A percentile compares a stretch with the other conserved stretches of the same genome.
These are phyloP conservation scores for Russula sp. DNA, from an alignment of 768 basidiomycete genomes.

Conservation along the genomic window DNA sequence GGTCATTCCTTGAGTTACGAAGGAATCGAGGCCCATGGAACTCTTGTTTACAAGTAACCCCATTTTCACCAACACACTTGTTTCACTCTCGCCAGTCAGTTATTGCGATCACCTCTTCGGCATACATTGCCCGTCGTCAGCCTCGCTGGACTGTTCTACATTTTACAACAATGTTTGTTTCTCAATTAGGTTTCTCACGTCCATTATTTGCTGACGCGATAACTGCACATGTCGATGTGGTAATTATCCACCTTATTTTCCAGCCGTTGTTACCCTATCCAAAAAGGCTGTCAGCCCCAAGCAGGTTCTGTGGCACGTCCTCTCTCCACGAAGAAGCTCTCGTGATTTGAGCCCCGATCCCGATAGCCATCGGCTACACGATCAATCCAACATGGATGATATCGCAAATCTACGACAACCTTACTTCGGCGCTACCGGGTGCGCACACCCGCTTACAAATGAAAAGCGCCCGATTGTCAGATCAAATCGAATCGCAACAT, in stretches of 20 bases:
- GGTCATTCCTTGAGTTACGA: constrained; percentile 26
- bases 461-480: constrained; percentile 16
- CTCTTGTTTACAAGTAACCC: constrained; percentile 4
- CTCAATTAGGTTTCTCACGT: constrained; percentile 8
- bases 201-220: constrained; percentile 19
- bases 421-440: constrained; percentile 13
- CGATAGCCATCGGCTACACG: constrained; percentile 19
- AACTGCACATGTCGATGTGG: constrained; percentile 22
- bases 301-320: constrained; percentile 8
- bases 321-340: constrained; percentile 1
- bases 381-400: constrained; percentile 14
- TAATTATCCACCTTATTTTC: constrained; percentile 9
- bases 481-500: constrained; percentile 14
- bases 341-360: constrained; percentile 21
- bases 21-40: constrained; percentile 20
- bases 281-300: not conserved
- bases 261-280: not conserved
- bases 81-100: constrained; percentile 17
- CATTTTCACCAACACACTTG: constrained; percentile 8
- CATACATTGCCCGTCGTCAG: constrained; percentile 17
- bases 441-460: constrained; percentile 2
- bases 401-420: constrained; percentile 17
- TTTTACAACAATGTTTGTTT: constrained; percentile 8
- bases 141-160: not conserved
- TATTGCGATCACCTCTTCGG: constrained; percentile 20